phyloP scores from a whole-genome alignment of 2,329 filamentous ascomycete genomes.

The Phyllosticta paracitricarpa region DNA sequence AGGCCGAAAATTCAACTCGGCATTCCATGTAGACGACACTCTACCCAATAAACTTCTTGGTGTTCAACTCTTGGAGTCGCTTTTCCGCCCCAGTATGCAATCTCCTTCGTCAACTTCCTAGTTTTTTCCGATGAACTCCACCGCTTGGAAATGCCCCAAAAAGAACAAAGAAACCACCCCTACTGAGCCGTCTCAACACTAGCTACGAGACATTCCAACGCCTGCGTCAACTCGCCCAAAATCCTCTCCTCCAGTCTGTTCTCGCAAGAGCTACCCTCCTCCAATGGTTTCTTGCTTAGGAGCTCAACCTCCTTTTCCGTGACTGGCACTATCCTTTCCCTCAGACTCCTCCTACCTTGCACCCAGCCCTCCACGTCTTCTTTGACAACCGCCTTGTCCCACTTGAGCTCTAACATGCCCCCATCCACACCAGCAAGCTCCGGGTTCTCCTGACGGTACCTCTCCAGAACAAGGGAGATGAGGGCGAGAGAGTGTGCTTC shows the following conservation, averaged over 20 bases:
- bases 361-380: conserved; percentile 83
- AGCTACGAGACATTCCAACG: conserved; percentile 28
- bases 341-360: conserved; percentile 55
- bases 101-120: background rate
- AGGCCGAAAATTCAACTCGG: background rate
- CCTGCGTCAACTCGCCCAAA: conserved; percentile 34
- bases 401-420: conserved; percentile 63
- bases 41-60: background rate
- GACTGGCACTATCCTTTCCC: conserved; percentile 63
- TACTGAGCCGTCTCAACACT: background rate
- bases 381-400: conserved; percentile 61
- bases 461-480: conserved; percentile 61
- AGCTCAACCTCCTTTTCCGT: conserved; percentile 62
- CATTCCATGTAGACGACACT: no score
- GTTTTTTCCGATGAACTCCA: background rate
- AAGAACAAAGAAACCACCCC: background rate
- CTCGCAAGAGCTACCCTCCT: conserved; percentile 32
- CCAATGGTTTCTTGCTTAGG: conserved; percentile 32
- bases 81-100: background rate
- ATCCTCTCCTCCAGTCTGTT: conserved; percentile 69
- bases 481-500: conserved; percentile 74
- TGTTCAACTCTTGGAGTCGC: background rate
- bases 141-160: background rate
- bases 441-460: conserved; percentile 54
- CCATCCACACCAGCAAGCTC: conserved; percentile 37